Evolutionary conservation across 1,284 basidiomycete genomes (phyloP).

Genomic region (Paramarasmius palmivorus): DNA sequence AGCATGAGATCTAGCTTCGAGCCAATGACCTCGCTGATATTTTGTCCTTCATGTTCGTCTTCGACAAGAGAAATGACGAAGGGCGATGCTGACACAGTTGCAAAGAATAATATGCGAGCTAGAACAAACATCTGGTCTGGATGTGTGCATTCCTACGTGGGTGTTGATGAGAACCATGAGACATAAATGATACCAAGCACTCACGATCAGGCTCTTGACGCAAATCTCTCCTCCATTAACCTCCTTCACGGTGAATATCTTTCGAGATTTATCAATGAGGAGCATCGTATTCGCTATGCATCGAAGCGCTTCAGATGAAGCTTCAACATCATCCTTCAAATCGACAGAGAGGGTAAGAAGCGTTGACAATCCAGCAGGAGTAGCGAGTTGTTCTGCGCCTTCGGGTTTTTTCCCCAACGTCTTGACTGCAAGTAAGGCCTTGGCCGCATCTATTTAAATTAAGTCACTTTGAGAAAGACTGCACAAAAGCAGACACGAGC

Average conservation of each 20-base stretch:
- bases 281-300: conserved; percentile 77
- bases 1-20: conserved; percentile 53
- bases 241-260: conserved; percentile 52
- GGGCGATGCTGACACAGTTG: conserved; percentile 51
- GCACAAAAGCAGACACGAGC: conserved; percentile 3
- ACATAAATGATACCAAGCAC: conserved; percentile 18
- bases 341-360: conserved; percentile 48
- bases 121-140: conserved; percentile 71
- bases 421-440: conserved; percentile 73
- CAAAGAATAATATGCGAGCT: conserved; percentile 74
- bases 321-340: conserved; percentile 52
- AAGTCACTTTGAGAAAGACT: conserved; percentile 6
- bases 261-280: conserved; percentile 61
- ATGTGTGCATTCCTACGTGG: conserved; percentile 54
- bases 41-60: conserved; percentile 50
- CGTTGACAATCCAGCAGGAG: conserved; percentile 48
- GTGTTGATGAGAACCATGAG: conserved; percentile 1
- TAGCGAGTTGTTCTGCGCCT: conserved; percentile 66
- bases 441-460: conserved; percentile 49
- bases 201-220: conserved; percentile 61
- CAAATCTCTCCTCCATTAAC: conserved; percentile 63
- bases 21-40: conserved; percentile 59
- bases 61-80: conserved; percentile 64
- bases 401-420: conserved; percentile 70
- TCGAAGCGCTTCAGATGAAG: conserved; percentile 67